These are phyloP conservation scores for Alternaria sp. DNA, from an alignment of 2,329 filamentous ascomycete species.

Conservation along the genomic window DNA sequence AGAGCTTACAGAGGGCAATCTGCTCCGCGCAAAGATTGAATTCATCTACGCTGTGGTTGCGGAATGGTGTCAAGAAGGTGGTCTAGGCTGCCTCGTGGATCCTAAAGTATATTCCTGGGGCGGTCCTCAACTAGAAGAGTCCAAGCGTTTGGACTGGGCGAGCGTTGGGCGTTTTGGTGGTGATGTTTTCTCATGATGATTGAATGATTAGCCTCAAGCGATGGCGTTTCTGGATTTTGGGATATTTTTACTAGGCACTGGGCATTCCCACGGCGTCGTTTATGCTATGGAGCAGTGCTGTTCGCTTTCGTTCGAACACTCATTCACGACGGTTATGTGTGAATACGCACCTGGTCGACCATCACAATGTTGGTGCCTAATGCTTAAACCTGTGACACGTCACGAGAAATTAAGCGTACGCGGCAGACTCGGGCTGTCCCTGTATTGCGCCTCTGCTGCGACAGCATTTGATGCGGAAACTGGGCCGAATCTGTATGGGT, in stretches of 20 bases:
- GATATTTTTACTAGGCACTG: constrained; percentile 38
- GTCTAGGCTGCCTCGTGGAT: constrained; percentile 64
- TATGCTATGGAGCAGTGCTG: constrained; percentile 23
- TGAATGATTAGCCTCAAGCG: constrained; percentile 34
- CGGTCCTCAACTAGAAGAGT: constrained; percentile 55
- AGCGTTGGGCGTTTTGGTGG: constrained; percentile 60
- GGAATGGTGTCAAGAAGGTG: constrained; percentile 75
- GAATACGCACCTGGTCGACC: constrained; percentile 27
- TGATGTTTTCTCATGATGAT: constrained; percentile 50
- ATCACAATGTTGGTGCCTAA: constrained; percentile 20
- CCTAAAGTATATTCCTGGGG: constrained; percentile 54
- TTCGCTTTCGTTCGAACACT: constrained; percentile 35
- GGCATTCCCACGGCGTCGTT: constrained; percentile 45
- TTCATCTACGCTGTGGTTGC: constrained; percentile 74
- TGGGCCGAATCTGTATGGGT: constrained; percentile 10
- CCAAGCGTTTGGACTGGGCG: constrained; percentile 57
- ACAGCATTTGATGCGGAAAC: constrained; percentile 11
- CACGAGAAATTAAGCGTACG: constrained; percentile 22
- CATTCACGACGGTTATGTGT: constrained; percentile 36
- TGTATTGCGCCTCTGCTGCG: constrained; percentile 6
- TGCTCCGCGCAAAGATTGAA: constrained; percentile 75
- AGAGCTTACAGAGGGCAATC: constrained; percentile 73
- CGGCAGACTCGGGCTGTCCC: constrained; percentile 14
- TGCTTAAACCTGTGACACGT: constrained; percentile 34
- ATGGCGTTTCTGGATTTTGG: constrained; percentile 42